These are phyloP conservation scores for Corynascus novoguineensis DNA, from an alignment of 495 filamentous ascomycete genomes.

Conservation along the genomic window DNA sequence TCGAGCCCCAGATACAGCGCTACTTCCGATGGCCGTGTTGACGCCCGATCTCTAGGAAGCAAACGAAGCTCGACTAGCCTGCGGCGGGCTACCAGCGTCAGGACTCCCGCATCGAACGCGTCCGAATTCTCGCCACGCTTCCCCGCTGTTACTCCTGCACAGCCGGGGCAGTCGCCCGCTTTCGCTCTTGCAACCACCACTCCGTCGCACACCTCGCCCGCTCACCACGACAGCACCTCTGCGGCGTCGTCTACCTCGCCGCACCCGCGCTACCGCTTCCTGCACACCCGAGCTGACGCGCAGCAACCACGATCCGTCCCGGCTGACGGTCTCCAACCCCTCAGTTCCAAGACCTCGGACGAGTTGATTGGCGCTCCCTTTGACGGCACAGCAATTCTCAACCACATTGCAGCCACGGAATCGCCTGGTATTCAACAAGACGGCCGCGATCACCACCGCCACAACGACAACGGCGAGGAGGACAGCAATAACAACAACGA, in stretches of 20 bases:
- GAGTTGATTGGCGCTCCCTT: constrained; percentile 66
- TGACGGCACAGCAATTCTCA: constrained; percentile 64
- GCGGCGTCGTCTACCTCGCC: constrained; percentile 14
- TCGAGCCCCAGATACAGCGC: constrained; percentile 35
- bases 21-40: constrained; percentile 44
- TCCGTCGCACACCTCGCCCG: constrained; percentile 34
- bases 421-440: constrained; percentile 30
- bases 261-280: constrained; percentile 16
- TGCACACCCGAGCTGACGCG: constrained; percentile 10
- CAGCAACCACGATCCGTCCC: constrained; percentile 23
- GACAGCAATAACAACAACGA: constrained; percentile 22
- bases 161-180: constrained; percentile 24
- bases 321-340: constrained; percentile 36
- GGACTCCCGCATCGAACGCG: constrained; percentile 33
- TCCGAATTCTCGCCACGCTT: constrained; percentile 43
- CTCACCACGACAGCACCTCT: constrained; percentile 33
- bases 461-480: constrained; percentile 12
- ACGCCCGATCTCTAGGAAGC: constrained; percentile 49
- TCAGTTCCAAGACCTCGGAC: constrained; percentile 60
- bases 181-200: constrained; percentile 15
- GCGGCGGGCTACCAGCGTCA: constrained; percentile 62
- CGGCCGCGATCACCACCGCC: constrained; percentile 30
- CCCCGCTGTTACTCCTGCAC: too few species aligned
- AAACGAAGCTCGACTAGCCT: constrained; percentile 54
- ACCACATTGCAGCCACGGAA: constrained; percentile 59